Evolutionary conservation across 2,329 filamentous ascomycete species (phyloP).

Genomic region (Ophiocordyceps unilateralis): DNA sequence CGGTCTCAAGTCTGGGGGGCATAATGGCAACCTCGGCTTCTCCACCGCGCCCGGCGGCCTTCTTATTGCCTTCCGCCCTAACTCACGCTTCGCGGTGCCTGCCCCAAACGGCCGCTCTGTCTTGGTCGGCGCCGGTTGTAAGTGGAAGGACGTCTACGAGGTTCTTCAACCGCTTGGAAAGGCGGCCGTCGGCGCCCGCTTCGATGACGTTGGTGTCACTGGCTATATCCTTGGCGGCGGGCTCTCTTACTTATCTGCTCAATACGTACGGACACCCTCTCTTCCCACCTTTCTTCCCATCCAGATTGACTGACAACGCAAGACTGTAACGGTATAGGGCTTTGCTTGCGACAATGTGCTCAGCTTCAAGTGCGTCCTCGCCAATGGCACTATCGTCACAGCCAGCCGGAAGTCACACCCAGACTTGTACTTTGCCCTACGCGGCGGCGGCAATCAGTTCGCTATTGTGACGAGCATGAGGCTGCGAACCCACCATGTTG

Average conservation of each 20-base stretch:
- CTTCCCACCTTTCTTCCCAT: too few relatives aligned
- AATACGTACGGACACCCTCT: conserved; percentile 30
- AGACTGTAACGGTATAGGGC: too few relatives aligned
- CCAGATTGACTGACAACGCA: too few relatives aligned
- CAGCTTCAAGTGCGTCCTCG: conserved; percentile 33
- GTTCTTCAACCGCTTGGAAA: conserved; percentile 23
- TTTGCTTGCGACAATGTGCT: conserved; percentile 13
- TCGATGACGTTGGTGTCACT: conserved; percentile 26
- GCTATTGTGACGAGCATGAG: conserved; percentile 29
- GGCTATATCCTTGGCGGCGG: conserved; percentile 35
- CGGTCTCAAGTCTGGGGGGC: conserved; percentile 38
- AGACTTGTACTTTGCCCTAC: conserved; percentile 34
- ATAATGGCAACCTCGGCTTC: conserved; percentile 35
- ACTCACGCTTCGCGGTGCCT: conserved; percentile 1
- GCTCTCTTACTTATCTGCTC: conserved; percentile 31
- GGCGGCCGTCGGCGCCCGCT: conserved; percentile 24
- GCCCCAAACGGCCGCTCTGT: conserved; percentile 18
- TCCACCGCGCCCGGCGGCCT: conserved; percentile 31
- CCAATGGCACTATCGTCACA: conserved; percentile 27
- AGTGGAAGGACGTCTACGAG: conserved; percentile 22
- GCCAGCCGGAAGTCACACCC: conserved; percentile 22
- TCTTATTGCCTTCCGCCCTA: conserved; percentile 16
- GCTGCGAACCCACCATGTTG: conserved; percentile 22
- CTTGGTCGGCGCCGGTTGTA: conserved; percentile 26
- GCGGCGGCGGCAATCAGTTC: conserved; percentile 40